A percentile compares a stretch with the other conserved stretches of the same genome.
These are phyloP conservation scores for Iodosphaeria phyllophila DNA, from an alignment of 2,329 filamentous ascomycete species.

Conservation along the genomic window DNA sequence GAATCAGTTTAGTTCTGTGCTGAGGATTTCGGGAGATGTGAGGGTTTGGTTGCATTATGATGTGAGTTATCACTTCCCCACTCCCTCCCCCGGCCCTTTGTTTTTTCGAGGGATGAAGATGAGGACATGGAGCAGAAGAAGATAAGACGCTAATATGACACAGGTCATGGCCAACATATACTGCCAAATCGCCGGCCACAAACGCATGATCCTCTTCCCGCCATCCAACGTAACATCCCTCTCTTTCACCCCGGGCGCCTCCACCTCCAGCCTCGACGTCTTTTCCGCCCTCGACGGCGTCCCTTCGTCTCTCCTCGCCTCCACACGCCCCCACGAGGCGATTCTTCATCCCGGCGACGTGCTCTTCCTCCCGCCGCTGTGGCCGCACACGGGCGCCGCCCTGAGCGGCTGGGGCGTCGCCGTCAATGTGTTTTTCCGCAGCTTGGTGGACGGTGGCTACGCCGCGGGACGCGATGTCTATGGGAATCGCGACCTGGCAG, in stretches of 20 bases:
- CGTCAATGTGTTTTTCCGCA: slow-evolving; percentile 80
- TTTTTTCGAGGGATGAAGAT: slow-evolving; percentile 1
- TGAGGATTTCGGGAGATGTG: slow-evolving; percentile 63
- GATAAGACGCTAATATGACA: no score
- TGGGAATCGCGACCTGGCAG: slow-evolving; percentile 68
- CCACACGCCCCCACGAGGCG: slow-evolving; percentile 47
- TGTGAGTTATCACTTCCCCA: slow-evolving; percentile 21
- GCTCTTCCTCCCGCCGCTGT: slow-evolving; percentile 65
- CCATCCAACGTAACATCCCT: slow-evolving; percentile 55
- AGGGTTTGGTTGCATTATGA: slow-evolving; percentile 88
- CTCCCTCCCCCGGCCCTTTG: not conserved
- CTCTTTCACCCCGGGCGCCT: slow-evolving; percentile 56
- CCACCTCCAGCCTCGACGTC: slow-evolving; percentile 61
- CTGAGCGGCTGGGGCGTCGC: slow-evolving; percentile 45
- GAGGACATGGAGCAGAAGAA: no score
- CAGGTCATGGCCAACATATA: slow-evolving; percentile 77
- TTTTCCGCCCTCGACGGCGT: slow-evolving; percentile 31
- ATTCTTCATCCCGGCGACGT: slow-evolving; percentile 53
- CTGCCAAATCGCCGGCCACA: slow-evolving; percentile 58
- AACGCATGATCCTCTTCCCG: slow-evolving; percentile 59
- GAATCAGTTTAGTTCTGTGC: slow-evolving; percentile 58
- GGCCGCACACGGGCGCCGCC: slow-evolving; percentile 61
- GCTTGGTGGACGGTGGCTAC: slow-evolving; percentile 47
- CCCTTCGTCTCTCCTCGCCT: slow-evolving; percentile 17
- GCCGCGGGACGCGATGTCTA: slow-evolving; percentile 67